Evolutionary conservation across 768 basidiomycete genomes (phyloP).

Genomic region (Termitomyces bulborhizus): DNA sequence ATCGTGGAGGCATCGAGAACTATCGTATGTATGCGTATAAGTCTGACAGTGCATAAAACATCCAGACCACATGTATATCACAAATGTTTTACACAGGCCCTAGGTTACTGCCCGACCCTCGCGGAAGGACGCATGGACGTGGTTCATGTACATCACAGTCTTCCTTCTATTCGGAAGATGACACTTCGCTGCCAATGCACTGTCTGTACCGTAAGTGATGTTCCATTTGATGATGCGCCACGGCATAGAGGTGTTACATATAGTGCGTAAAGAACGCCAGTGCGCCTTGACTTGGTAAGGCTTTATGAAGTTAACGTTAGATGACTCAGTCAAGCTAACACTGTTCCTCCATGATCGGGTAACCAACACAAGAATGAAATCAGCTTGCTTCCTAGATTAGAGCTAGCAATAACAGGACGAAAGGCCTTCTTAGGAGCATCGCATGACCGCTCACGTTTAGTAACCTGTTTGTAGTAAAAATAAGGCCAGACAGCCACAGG

Average conservation of each 20-base stretch:
- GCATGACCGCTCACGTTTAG: background rate
- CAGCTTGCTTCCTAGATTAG: background rate
- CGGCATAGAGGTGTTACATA: background rate
- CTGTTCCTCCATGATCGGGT: background rate
- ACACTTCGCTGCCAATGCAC: no score
- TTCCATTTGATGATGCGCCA: constrained; percentile 3
- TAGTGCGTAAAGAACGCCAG: background rate
- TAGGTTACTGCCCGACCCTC: background rate
- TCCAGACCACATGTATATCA: background rate
- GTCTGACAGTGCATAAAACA: background rate
- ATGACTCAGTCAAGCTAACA: background rate
- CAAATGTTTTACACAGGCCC: background rate
- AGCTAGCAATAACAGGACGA: no score
- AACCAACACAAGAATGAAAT: background rate
- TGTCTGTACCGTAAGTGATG: background rate
- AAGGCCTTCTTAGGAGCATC: background rate
- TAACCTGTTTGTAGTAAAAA: no score
- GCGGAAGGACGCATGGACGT: background rate
- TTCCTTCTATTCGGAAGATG: background rate
- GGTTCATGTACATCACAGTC: background rate
- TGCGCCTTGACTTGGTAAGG: background rate
- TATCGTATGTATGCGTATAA: background rate
- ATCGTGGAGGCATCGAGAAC: background rate
- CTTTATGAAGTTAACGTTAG: background rate
- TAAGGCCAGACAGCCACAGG: background rate